Base-by-base conservation (phyloP, 192 early-diverging fungal species). In the Coemansia javaensis region DNA sequence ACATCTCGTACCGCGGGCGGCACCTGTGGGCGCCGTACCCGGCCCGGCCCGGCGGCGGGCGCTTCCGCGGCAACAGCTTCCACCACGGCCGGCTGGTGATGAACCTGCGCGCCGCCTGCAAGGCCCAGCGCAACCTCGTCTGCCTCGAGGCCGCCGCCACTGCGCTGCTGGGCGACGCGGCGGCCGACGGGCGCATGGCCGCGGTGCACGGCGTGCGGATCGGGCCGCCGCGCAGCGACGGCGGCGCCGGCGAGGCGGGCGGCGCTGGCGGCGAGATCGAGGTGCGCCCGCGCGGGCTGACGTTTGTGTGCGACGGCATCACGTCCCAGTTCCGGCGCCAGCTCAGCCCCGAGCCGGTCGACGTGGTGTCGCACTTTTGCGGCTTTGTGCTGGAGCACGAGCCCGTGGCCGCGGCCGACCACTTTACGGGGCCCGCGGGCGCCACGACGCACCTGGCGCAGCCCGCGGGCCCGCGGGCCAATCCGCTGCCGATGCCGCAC, bases 41-140 rank as follows among this genome's bases (percentile, higher is more conserved):
- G 32, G 42, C 41, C 3, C 47, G 78, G 24, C 47, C 73, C 6
- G 53, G 66, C 4, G 70, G 66, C 7, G 80, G 80, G 18, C 53
- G 64, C 28, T 72, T 63, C 40, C 41, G 71, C 22, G 93, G 96
- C 28, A 50, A 66, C 16, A 87, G 90, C 11, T 98, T 98, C 66
- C 96, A 98, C 51, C 94, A 98, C 32, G 96, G 96, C 2, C 77
- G 88, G 44, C 87, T 98, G 43, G 85, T 98, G 35, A 85, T 85
- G 79, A 90, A 90, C 9, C 50, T 98, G 21, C 57, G 96, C 27
- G 70, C 74, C 21, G 82, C 82, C 75, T 32, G 63, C 69, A 35
- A 66, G 59, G 18, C 64, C 49, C 52, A 51, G 56, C 30, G 81
- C 74, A 64, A 85, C 56, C 85, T 96, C 14, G 87, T 81, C 0